A percentile compares a stretch with the other conserved stretches of the same genome.
Evolutionary conservation across 495 filamentous ascomycete genomes (phyloP).

Genomic region (Wilcoxina mikolae): DNA sequence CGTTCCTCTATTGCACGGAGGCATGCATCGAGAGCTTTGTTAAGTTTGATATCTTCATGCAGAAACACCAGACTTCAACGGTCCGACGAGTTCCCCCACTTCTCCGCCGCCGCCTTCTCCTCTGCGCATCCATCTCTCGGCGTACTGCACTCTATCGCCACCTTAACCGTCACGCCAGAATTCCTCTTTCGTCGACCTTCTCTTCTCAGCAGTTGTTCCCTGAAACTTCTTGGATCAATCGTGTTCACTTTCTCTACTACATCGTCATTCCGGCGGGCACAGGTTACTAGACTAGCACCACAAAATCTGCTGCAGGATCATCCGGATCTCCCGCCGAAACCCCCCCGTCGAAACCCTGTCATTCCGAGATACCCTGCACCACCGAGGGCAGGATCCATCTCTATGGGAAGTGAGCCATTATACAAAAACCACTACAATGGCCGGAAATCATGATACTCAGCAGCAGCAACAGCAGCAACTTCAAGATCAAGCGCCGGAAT

Average conservation of each 20-base stretch:
- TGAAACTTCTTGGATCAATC: background rate
- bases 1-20: background rate
- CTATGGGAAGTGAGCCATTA: constrained; percentile 15
- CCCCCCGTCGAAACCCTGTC: background rate
- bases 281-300: background rate
- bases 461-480: constrained; percentile 18
- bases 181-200: background rate
- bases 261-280: background rate
- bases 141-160: background rate
- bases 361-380: background rate
- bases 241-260: background rate
- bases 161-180: background rate
- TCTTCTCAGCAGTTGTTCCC: background rate
- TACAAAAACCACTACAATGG: constrained; percentile 22
- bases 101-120: background rate
- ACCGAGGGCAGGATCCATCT: background rate
- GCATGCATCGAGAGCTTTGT: background rate
- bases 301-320: background rate
- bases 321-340: background rate
- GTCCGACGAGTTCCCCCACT: background rate
- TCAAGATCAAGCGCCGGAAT: constrained; percentile 11
- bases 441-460: constrained; percentile 18
- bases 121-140: background rate
- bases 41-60: background rate
- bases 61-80: background rate